phyloP scores from a whole-genome alignment of 202 grass and related monocot genomes.

The Setaria viridis region DNA sequence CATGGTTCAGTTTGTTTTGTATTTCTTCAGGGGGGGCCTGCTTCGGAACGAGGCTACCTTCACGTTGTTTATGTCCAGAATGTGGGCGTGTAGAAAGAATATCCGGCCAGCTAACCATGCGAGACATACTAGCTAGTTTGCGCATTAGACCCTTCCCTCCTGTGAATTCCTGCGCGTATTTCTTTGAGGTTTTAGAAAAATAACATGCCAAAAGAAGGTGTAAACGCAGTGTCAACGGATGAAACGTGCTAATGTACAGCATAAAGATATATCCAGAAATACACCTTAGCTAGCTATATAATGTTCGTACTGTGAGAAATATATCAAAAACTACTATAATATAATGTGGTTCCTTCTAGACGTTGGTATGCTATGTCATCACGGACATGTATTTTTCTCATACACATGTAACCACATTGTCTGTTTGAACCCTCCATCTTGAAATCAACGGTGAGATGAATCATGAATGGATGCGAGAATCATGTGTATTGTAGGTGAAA shows the following conservation, averaged over 20 bases:
- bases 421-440: too few species aligned
- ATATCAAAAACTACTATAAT: neutral
- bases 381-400: too few species aligned
- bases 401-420: too few species aligned
- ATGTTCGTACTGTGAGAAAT: neutral
- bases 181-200: neutral
- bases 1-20: constrained; percentile 19
- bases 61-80: constrained; percentile 4
- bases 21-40: constrained; percentile 1
- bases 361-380: too few species aligned
- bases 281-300: neutral
- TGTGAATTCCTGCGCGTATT: neutral
- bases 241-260: neutral
- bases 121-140: neutral
- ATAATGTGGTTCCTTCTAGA: too few species aligned
- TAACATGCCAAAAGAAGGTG: neutral
- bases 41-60: neutral
- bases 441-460: too few species aligned
- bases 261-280: neutral
- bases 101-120: constrained; percentile 13
- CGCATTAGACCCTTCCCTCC: neutral
- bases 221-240: neutral
- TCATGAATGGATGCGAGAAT: too few species aligned
- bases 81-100: neutral
- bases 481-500: too few species aligned